Evolutionary conservation across 805 yeast genomes (phyloP).

Genomic region (Candida morakotiae): DNA sequence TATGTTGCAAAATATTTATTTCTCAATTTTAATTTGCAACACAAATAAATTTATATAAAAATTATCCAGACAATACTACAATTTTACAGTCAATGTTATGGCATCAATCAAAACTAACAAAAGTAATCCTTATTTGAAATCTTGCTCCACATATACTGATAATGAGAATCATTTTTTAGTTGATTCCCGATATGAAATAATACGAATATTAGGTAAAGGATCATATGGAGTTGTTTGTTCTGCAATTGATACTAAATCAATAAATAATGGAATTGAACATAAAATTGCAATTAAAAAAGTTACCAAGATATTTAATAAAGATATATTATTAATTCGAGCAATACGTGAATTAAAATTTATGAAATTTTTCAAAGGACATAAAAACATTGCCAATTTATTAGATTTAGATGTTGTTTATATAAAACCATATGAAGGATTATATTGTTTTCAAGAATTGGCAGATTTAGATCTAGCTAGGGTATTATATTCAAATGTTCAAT

Average conservation of each 20-base stretch:
- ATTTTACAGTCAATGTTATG: conserved; percentile 4
- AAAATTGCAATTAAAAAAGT: conserved; percentile 78
- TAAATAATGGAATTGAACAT: conserved; percentile 11
- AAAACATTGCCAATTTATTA: conserved; percentile 67
- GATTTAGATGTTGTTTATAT: conserved; percentile 68
- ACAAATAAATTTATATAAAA: not conserved
- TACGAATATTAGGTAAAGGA: conserved; percentile 69
- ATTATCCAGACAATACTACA: not conserved
- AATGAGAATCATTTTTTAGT: conserved; percentile 46
- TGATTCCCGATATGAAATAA: conserved; percentile 56
- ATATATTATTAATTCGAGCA: conserved; percentile 71
- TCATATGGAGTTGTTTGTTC: conserved; percentile 85
- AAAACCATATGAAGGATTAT: conserved; percentile 77
- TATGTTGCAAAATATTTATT: not conserved
- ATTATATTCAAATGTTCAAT: conserved; percentile 70
- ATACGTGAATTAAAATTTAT: conserved; percentile 77
- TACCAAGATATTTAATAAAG: conserved; percentile 61
- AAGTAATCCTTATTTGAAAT: conserved; percentile 3
- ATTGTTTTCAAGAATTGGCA: conserved; percentile 82
- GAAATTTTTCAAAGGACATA: conserved; percentile 82
- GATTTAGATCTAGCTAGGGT: conserved; percentile 80
- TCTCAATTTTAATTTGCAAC: not conserved
- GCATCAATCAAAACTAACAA: conserved; percentile 4
- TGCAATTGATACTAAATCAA: conserved; percentile 51
- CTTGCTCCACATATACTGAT: conserved; percentile 9